Base-by-base conservation (phyloP, 2,329 filamentous ascomycete species). In the Anthostomella pinea region DNA sequence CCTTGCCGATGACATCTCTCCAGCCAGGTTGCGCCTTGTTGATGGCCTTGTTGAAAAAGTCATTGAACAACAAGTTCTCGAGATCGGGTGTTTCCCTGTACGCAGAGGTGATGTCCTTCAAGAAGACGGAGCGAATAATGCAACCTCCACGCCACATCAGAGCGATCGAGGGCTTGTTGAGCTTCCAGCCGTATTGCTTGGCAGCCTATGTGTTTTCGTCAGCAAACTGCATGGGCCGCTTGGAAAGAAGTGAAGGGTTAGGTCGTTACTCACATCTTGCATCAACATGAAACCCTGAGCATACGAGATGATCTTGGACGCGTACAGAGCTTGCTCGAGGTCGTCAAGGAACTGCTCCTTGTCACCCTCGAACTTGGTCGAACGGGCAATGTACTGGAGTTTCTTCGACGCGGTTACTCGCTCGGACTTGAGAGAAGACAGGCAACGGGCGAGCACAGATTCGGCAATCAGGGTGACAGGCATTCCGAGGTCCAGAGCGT, bases 261-360 rank as follows among this genome's bases (percentile, higher is more conserved):
- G 11, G 4, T 9, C 2, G 22, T 4, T 3, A 35, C 81, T 69
- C 70, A 90, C 88, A 73, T 95, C 85, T 75, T 97, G 91, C 81
- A 98, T 97, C 63, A 98, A 81, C 91, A 97, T 97, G 81, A 98
- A 98, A 65, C 93, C 93, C 75, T 98, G 93, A 52, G 93, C 89
- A 67, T 98, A 98, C 14, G 93, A 98, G 71, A 98, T 96, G 66
- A 98, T 98, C 86, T 98, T 98, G 62, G 91, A 97, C 53, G 93
- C 93, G 65, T 98, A 98, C 46, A 98, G 82, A 54, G 91, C 93
- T 77, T 98, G 93, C 79, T 98, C 93, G 34, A 98, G 87, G 69
- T 98, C 90, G 55, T 87, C 87, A 55, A 98, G 82, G 81, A 97
- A 95, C 67, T 89, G 79, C 67, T 87, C 75, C 79, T 86, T 89